Base-by-base conservation (phyloP, 345 rosid species). In the Citrus australasica region DNA sequence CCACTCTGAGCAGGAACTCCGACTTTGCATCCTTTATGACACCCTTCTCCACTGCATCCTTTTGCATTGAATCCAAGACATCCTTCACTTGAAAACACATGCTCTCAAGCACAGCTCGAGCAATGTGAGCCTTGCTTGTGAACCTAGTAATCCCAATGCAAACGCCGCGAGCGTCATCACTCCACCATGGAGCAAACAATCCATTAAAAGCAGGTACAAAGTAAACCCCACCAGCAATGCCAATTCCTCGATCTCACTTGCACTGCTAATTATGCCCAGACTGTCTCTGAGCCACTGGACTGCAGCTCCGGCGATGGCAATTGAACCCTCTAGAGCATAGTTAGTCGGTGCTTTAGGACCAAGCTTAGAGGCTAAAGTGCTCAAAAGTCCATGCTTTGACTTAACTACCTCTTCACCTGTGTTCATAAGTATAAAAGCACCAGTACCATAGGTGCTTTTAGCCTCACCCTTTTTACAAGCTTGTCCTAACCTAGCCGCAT, bases 231-330 rank as follows among this genome's bases (percentile, higher is more conserved):
- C 96, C 95, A 0, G 97, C 2, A 16, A 79, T 0, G 98, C 99
- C 79, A 96, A 76, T 1, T 67, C 85, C 82, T 96, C 98, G 2
- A 91, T 86, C 77, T 96, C 97, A 71, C 89, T 87, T 0, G 98
- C 97, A 7, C 40, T 80, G 21, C 75, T 72, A 28, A 96, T 94
- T 62, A 96, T 81, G 25, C 93, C 95, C 14, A 96, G 97, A 71
- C 94, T 71, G 61, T 96, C 99, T 79, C 99, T 86, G 2, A 94
- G 89, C 99, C 99, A 96, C 84, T 96, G 98, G 53, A 96, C 97
- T 42, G 97, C 97, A 79, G 99, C 98, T 75, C 99, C 99, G 1
- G 98, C 97, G 62, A 96, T 94, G 4, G 99, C 99, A 77, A 96
- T 94, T 0, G 99, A 96, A 16, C 99, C 99, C 78, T 96, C 97